phyloP scores from a whole-genome alignment of 75 land plant species.

The Azolla pinnata region DNA sequence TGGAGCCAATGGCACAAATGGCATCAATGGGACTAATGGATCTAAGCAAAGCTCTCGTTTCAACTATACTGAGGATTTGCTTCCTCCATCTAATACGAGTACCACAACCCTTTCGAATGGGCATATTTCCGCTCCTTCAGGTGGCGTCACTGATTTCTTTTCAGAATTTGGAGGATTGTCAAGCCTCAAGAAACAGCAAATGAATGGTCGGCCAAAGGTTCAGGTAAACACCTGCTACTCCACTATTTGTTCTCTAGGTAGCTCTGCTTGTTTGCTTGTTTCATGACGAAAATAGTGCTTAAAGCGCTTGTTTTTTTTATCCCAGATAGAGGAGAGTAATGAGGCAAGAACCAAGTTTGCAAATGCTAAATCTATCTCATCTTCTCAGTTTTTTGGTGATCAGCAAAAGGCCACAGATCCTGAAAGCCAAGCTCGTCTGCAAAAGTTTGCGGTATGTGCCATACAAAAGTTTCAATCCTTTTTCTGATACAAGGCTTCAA shows the following conservation, averaged over 20 bases:
- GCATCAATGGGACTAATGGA: constrained; percentile 20
- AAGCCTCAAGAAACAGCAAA: constrained; percentile 37
- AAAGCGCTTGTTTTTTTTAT: neutral
- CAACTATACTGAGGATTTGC: constrained; percentile 57
- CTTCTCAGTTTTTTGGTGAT: constrained; percentile 84
- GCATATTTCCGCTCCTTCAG: constrained; percentile 66
- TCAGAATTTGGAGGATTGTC: constrained; percentile 62
- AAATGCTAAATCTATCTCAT: constrained; percentile 31
- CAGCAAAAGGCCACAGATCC: constrained; percentile 38
- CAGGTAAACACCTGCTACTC: too few species aligned
- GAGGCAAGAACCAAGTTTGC: constrained; percentile 87
- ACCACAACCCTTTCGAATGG: constrained; percentile 14
- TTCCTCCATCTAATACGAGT: constrained; percentile 5
- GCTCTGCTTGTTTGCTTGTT: too few species aligned
- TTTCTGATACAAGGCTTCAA: too few species aligned
- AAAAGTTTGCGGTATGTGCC: constrained; percentile 82
- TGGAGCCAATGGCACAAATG: too few species aligned
- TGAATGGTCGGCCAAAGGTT: constrained; percentile 41
- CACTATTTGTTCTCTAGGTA: too few species aligned
- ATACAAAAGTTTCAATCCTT: too few species aligned
- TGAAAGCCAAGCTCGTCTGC: constrained; percentile 51
- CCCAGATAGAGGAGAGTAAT: constrained; percentile 73
- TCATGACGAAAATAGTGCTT: too few species aligned
- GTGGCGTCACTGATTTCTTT: constrained; percentile 54
- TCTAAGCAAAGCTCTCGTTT: constrained; percentile 70